These are phyloP conservation scores for Aspergillus puulaauensis DNA, from an alignment of 2,329 filamentous ascomycete species.

Conservation along the genomic window DNA sequence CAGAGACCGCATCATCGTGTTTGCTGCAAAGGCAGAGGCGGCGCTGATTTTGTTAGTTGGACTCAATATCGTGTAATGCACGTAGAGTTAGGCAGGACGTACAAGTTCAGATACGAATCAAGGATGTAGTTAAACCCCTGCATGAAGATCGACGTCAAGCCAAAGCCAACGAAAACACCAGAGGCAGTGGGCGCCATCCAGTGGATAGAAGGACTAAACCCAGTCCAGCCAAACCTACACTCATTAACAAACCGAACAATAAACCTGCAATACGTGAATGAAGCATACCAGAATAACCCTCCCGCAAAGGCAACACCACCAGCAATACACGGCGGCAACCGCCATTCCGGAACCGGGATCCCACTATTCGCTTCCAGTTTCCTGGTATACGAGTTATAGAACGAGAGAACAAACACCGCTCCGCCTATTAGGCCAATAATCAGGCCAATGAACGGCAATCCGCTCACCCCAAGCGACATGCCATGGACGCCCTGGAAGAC, in stretches of 20 bases:
- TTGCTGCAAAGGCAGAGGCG: slow-evolving; percentile 22
- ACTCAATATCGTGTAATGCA: background rate
- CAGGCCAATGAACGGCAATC: slow-evolving; percentile 22
- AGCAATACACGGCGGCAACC: slow-evolving; percentile 22
- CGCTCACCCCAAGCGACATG: slow-evolving; percentile 15
- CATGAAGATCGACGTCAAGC: slow-evolving; percentile 25
- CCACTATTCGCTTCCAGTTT: slow-evolving; percentile 21
- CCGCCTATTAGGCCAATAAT: slow-evolving; percentile 20
- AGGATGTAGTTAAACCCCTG: slow-evolving; percentile 24
- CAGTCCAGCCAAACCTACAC: slow-evolving; percentile 27
- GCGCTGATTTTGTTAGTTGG: slow-evolving; percentile 11
- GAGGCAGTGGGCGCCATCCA: slow-evolving; percentile 25
- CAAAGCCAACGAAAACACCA: slow-evolving; percentile 23
- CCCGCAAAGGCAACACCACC: slow-evolving; percentile 20
- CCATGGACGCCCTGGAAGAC: slow-evolving; percentile 20
- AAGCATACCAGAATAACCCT: slow-evolving; percentile 23
- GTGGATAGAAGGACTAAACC: slow-evolving; percentile 18
- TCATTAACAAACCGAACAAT: background rate
- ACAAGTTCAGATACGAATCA: slow-evolving; percentile 22
- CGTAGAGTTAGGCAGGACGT: background rate
- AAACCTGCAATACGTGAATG: too few species aligned
- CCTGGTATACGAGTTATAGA: slow-evolving; percentile 14
- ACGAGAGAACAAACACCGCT: slow-evolving; percentile 17
- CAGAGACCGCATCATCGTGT: slow-evolving; percentile 25
- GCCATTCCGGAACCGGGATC: slow-evolving; percentile 24